Evolutionary conservation across 2,329 filamentous ascomycete genomes (phyloP), one percentile per base, ranked within the genome.

Genomic region (Diaporthe batatas): DNA sequence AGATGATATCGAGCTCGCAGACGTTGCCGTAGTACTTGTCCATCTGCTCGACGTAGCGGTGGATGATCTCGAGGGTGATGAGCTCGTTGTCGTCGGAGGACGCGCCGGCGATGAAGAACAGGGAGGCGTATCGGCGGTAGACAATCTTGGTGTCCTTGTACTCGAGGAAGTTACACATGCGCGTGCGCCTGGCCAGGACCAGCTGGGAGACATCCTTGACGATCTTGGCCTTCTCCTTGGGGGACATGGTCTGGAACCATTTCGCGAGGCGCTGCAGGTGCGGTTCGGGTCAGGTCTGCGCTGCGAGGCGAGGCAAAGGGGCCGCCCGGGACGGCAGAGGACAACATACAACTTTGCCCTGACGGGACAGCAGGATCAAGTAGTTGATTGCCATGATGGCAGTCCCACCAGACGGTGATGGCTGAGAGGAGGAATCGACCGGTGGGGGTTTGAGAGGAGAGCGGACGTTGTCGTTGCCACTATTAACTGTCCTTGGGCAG

Each of bases 21-120:
- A 99, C 96, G 83, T 99, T 99, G 83, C 96, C 96, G 84, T 98
- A 99, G 87, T 99, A 99, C 84, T 99, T 99, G 89, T 99, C 96
- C 96, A 99, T 99, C 86, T 99, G 96, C 84, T 99, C 96, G 81
- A 99, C 96, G 83, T 99, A 99, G 84, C 96, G 94, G 84, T 99
- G 96, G 79, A 99, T 97, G 81, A 99, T 95, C 84, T 99, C 96
- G 81, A 99, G 94, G 32, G 94, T 98, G 82, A 98, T 98, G 81
- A 99, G 87, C 82, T 99, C 96, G 84, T 99, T 99, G 84, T 99
- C 96, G 76, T 94, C 95, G n/a, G 95, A 95, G 70, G 95, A 92
- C 86, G 95, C 98, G 79, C 96, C 96, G 80, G 96, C 95, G 83
- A 99, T 99, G 89, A 99, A 99, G 89, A 98, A 99, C 75, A 99